Conservation (phyloP, 768 basidiomycete genomes). For the Lactarius sanguifluus region DNA sequence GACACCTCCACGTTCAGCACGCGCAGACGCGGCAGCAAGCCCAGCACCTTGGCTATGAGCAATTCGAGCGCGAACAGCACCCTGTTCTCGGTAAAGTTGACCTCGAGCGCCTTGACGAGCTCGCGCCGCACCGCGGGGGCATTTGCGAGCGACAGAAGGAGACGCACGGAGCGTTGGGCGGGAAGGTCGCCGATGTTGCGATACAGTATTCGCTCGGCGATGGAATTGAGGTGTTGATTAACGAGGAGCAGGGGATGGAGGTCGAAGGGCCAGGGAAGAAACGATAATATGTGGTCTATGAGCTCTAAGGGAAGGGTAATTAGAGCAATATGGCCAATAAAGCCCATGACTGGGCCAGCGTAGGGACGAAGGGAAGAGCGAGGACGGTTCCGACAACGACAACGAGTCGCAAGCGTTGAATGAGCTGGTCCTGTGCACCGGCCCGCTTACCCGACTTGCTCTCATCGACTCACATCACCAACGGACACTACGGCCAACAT, state of each 20-base stretch:
- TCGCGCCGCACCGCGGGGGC: constrained; percentile 38
- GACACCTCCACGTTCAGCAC: constrained; percentile 51
- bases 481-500: too few species aligned
- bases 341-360: neutral
- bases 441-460: neutral
- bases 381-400: too few species aligned
- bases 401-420: neutral
- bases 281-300: constrained; percentile 36
- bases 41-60: constrained; percentile 49
- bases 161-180: constrained; percentile 37
- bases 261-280: constrained; percentile 33
- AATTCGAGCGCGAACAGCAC: constrained; percentile 51
- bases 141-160: constrained; percentile 43
- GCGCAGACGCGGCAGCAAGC: constrained; percentile 40
- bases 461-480: too few species aligned
- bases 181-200: constrained; percentile 39
- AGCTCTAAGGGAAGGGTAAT: constrained; percentile 39
- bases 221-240: constrained; percentile 34
- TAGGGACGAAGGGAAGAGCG: neutral
- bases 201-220: constrained; percentile 40
- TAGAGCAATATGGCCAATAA: neutral
- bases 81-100: constrained; percentile 41
- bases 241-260: constrained; percentile 33
- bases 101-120: constrained; percentile 47
- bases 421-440: neutral